These are phyloP conservation scores for Pisolithus thermaeus DNA, from an alignment of 1,284 basidiomycete genomes.

Conservation along the genomic window DNA sequence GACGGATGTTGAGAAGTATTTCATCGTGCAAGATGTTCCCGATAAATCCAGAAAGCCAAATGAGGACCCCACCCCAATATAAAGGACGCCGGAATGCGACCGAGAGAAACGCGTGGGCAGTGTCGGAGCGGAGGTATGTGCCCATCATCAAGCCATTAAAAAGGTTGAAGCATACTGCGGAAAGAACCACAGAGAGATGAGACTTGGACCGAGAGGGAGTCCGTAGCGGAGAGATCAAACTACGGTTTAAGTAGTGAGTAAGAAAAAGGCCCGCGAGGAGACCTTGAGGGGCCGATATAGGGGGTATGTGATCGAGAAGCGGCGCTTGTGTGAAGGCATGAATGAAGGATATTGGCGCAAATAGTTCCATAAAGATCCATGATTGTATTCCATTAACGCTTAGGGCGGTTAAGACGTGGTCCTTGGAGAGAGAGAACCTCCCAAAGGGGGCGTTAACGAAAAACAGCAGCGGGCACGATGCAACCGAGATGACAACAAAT, in stretches of 20 bases:
- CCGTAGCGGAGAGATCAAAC: conserved; percentile 76
- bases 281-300: conserved; percentile 38
- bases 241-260: conserved; percentile 80
- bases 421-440: conserved; percentile 51
- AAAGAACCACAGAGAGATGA: conserved; percentile 61
- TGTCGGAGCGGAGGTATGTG: conserved; percentile 57
- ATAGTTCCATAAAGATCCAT: conserved; percentile 85
- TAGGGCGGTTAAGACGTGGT: conserved; percentile 32
- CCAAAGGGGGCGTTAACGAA: conserved; percentile 71
- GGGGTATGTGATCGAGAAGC: conserved; percentile 29
- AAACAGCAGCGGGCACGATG: conserved; percentile 29
- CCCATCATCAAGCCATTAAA: conserved; percentile 71
- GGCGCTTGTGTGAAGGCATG: conserved; percentile 46
- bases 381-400: conserved; percentile 57
- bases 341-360: conserved; percentile 63
- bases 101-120: conserved; percentile 37
- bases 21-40: conserved; percentile 89
- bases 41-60: conserved; percentile 68
- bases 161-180: conserved; percentile 63
- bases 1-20: conserved; percentile 71
- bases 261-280: conserved; percentile 61
- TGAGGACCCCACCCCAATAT: conserved; percentile 58
- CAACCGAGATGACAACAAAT: conserved; percentile 16
- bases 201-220: conserved; percentile 77
- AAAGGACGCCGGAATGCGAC: conserved; percentile 31